Base-by-base conservation (phyloP, 495 filamentous ascomycete genomes). In the Neurospora hispaniola region DNA sequence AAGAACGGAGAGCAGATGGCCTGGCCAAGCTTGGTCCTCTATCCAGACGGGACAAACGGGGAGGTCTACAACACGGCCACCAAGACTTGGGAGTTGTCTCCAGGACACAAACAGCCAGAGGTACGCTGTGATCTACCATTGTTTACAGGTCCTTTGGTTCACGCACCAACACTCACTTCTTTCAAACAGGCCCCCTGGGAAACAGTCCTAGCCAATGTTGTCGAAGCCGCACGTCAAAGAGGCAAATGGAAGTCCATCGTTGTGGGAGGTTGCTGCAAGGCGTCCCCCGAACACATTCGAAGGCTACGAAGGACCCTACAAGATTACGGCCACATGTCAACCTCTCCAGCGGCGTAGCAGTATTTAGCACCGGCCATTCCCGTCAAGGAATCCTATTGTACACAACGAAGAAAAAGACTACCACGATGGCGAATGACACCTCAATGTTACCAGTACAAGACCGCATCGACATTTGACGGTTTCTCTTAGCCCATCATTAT, bases 41-140 rank as follows among this genome's bases (percentile, higher is more conserved):
- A 91, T 80, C 90, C 90, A 3, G 90, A 92, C 80, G 89, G 89
- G 2, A 90, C 90, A 18, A 87, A 88, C 46, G 89, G 89, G 4
- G 87, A 90, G 79, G 82, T 87, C 9, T 92, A 92, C 77, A 86
- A 92, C 77, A 87, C 89, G 7, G 78, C 75, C 1, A 89, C 86
- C 5, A 86, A 90, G 79, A 79, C 77, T 73, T 92, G 90, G 90
- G 85, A 83, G 77, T 78, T 80, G 71, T 81, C 80, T 3, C 74
- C 69, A 31, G 76, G 69, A 18, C 69, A 48, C 20, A 75, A 72
- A 42, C 69, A 27, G n/a, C n/a, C 70, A 12, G 73, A 70, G 18
- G 76, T 78, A 73, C 71, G 74, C 72, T 66, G 14, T 38, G 27
- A 42, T 70, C 35, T 70, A 62, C 46, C 41, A 59, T n/a, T 68